Conservation (phyloP, 805 yeast genomes). For the Candida insectalens region DNA sequence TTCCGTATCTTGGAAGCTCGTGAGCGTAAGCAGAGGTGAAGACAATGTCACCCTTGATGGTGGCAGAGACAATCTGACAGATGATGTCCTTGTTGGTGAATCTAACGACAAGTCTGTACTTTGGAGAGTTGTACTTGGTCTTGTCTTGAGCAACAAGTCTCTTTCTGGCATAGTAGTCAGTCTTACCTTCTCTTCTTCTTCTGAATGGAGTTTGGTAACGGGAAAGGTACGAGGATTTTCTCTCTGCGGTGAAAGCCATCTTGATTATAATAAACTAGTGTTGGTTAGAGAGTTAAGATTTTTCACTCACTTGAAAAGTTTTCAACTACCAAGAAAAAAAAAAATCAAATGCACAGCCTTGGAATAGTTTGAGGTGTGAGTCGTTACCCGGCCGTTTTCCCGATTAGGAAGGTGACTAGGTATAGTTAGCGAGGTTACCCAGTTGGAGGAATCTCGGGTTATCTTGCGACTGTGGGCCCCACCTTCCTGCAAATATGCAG, state of each 20-base stretch:
- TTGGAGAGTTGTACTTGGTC: constrained; percentile 99
- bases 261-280: constrained; percentile 13
- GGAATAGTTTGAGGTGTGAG: neutral
- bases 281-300: neutral
- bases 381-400: constrained; percentile 1
- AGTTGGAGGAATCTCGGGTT: neutral
- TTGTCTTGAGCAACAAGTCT: constrained; percentile 99
- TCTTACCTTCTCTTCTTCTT: constrained; percentile 99
- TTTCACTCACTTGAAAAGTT: neutral
- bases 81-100: constrained; percentile 99
- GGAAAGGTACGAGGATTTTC: constrained; percentile 93
- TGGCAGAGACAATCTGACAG: constrained; percentile 94
- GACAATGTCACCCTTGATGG: constrained; percentile 94
- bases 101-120: constrained; percentile 99
- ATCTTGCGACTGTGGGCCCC: no score
- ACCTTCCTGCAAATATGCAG: constrained; percentile 59
- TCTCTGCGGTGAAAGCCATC: constrained; percentile 72
- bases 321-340: neutral
- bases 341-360: no score
- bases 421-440: constrained; percentile 1
- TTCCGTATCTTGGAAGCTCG: constrained; percentile 97
- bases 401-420: neutral
- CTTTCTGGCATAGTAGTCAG: constrained; percentile 99
- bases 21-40: constrained; percentile 98
- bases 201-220: constrained; percentile 99